Percentiles rank a stretch among this genome's conserved stretches.
Conservation (phyloP, 257 asterid genomes). For the Solanum pinnatisectum region DNA sequence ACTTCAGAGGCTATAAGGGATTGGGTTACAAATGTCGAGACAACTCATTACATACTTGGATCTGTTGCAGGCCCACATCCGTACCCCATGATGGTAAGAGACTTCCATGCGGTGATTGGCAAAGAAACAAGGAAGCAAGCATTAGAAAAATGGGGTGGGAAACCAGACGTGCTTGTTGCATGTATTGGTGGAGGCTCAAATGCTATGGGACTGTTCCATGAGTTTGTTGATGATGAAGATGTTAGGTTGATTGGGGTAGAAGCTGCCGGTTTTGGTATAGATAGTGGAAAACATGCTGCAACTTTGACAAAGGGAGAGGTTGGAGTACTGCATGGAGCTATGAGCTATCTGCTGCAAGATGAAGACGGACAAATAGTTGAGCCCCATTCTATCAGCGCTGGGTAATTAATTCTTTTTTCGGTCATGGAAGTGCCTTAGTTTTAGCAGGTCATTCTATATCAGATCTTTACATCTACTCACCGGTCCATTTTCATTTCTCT, state of each 20-base stretch:
- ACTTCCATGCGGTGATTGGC: slow-evolving; percentile 89
- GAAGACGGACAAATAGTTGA: slow-evolving; percentile 90
- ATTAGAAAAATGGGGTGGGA: slow-evolving; percentile 87
- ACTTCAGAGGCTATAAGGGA: slow-evolving; percentile 97
- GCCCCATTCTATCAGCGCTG: slow-evolving; percentile 99
- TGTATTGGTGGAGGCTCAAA: slow-evolving; percentile 98
- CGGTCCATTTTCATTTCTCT: neutral
- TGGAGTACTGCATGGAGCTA: slow-evolving; percentile 94
- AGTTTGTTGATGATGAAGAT: slow-evolving; percentile 72
- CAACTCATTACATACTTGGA: slow-evolving; percentile 90
- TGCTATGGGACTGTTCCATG: slow-evolving; percentile 91
- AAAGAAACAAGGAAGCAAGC: slow-evolving; percentile 96
- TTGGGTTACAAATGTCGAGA: slow-evolving; percentile 92
- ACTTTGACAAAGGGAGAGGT: slow-evolving; percentile 88
- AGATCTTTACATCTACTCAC: neutral
- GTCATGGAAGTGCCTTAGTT: neutral
- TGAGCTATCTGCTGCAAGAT: slow-evolving; percentile 96
- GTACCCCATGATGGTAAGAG: slow-evolving; percentile 98
- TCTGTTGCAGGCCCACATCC: slow-evolving; percentile 98
- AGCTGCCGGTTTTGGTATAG: slow-evolving; percentile 96
- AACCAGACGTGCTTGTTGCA: slow-evolving; percentile 80
- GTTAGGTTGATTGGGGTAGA: slow-evolving; percentile 91
- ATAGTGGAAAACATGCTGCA: slow-evolving; percentile 96
- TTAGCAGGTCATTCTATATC: neutral
- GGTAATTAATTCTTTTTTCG: slow-evolving; percentile 28